Evolutionary conservation across 805 yeast species (phyloP).

Genomic region (Metschnikowia dekortorum): DNA sequence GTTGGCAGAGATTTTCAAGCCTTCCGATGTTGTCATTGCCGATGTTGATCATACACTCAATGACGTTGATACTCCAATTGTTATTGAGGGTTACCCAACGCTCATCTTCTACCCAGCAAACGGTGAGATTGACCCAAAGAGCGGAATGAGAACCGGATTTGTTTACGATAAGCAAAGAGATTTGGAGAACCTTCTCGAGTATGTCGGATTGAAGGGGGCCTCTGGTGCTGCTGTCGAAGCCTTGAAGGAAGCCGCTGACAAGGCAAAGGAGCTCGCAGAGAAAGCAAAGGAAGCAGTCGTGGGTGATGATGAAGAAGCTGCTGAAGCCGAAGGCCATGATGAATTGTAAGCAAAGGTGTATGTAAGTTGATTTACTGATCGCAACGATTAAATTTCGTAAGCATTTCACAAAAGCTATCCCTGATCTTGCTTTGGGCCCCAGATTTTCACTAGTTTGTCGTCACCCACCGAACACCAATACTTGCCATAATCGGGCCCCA

Average conservation of each 20-base stretch:
- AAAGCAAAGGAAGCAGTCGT: conserved; percentile 21
- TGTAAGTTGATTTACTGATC: not conserved
- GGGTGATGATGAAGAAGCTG: conserved; percentile 8
- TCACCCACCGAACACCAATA: conserved; percentile 85
- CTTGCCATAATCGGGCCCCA: conserved; percentile 33
- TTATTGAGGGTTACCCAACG: conserved; percentile 89
- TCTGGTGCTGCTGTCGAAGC: conserved; percentile 46
- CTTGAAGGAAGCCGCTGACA: conserved; percentile 14
- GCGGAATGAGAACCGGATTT: conserved; percentile 50
- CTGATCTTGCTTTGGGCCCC: conserved; percentile 42
- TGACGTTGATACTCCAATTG: conserved; percentile 67
- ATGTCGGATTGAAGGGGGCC: conserved; percentile 67
- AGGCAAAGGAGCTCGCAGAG: conserved; percentile 22
- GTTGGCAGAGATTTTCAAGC: conserved; percentile 66
- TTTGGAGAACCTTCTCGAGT: conserved; percentile 62
- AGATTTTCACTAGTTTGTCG: conserved; percentile 64
- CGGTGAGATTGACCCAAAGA: conserved; percentile 37
- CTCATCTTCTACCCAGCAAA: conserved; percentile 83
- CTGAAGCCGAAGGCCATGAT: conserved; percentile 27
- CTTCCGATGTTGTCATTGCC: conserved; percentile 61
- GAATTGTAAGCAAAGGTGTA: conserved; percentile 27
- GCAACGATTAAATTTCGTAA: not conserved
- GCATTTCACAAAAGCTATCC: not conserved
- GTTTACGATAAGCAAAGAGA: conserved; percentile 69
- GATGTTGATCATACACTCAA: conserved; percentile 86